Evolutionary conservation across 1,139 yeast species (phyloP), one percentile per base, ranked within the genome.

Genomic region (Geotrichum bryndzae): DNA sequence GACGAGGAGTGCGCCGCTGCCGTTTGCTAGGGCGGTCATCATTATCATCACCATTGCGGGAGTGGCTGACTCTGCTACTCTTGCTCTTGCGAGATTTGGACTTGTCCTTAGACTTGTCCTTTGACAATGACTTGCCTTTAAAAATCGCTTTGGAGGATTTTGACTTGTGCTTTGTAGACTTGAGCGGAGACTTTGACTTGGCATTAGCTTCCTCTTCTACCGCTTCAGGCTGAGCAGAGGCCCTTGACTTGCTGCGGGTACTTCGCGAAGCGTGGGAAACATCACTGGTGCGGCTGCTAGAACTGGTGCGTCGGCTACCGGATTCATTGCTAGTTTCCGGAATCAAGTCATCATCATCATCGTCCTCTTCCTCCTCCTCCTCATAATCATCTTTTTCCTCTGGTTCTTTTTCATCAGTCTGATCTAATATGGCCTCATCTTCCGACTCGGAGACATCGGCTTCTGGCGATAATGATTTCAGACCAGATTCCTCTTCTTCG

Each of bases 371-470:
- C 13, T 61, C 56, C 45, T 27, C 45, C 11, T 51, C 56, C 10
- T 62, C 68, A 1, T 58, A 68, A 2, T 57, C 61, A 3, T 64
- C 66, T 8, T 66, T 67, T 11, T 50, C 46, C 64, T 65, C 10
- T 64, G 66, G 22, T 65, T 69, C 56, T 66, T 67, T 0, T 74
- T 38, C 27, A 13, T 46, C 10, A 4, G 7, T 22, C 31, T 15
- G 35, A 10, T 50, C 38, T 3, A 15, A 46, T 2, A 7, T 68
- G 11, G 66, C 66, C 3, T 63, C 65, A n/a, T 57, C 63, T 29
- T 70, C 46, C 2, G 63, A 63, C n/a, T 50, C 61, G 11, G 45
- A n/a, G 3, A 25, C 38, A 38, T 54, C 51, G 23, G 57, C 55
- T 41, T 41, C 48, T 15, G 23, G 31, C 15, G 5, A 15, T 13